phyloP scores from a whole-genome alignment of 2,329 filamentous ascomycete genomes.

The Emergomyces pasteurianus region DNA sequence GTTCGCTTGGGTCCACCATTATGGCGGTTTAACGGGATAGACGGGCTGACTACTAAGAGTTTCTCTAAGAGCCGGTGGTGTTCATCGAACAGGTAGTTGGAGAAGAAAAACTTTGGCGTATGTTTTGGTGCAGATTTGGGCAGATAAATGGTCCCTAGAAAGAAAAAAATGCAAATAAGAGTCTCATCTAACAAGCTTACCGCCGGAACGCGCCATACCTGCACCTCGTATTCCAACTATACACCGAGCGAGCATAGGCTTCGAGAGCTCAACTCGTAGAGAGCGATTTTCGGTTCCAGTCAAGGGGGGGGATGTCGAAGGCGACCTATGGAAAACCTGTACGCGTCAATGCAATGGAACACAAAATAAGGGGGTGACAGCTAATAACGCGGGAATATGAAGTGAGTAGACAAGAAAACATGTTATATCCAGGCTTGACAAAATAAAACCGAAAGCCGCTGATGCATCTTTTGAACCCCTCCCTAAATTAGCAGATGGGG shows the following conservation, averaged over 20 bases:
- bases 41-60: background rate
- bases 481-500: background rate
- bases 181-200: background rate
- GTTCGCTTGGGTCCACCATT: slow-evolving; percentile 5
- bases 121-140: background rate
- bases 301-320: background rate
- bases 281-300: background rate
- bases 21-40: background rate
- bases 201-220: background rate
- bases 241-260: background rate
- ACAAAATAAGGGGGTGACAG: background rate
- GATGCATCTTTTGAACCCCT: background rate
- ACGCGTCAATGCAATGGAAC: background rate
- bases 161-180: background rate
- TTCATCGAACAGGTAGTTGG: background rate
- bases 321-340: background rate
- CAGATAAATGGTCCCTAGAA: background rate
- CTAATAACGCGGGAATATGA: background rate
- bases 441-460: background rate
- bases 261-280: background rate
- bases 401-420: background rate
- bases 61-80: background rate
- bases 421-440: background rate
- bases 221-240: background rate
- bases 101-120: background rate